Base-by-base conservation (phyloP, 768 basidiomycete species). In the Solioccasus polychromus region DNA sequence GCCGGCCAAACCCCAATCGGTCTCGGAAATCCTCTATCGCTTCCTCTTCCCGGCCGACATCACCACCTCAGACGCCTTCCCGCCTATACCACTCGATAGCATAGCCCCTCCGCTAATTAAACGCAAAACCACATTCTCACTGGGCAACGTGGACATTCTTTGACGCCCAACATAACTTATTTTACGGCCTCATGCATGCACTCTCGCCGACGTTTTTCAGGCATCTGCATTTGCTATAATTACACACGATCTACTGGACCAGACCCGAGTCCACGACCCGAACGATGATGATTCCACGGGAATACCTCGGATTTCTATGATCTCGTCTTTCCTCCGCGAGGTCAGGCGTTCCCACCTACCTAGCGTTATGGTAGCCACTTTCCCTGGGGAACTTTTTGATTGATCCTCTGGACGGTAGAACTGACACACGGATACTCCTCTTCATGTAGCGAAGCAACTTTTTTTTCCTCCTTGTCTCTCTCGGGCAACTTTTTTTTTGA, bases 1-100 rank as follows among this genome's bases (percentile, higher is more conserved):
- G 67, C 39, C 57, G 54, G 39, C 67, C 67, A 12, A 63, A 58
- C 35, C 59, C 59, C 8, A 61, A 54, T 24, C 57, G 58, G 12
- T 26, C 47, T 36, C 66, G 67, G 42, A 54, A 43, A 52, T 15
- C 49, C 17, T 58, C 66, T 2, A 31, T 50, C 12, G n/a, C 50
- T 4, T 50, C 63, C 4, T 19, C 54, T 23, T 48, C 61, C 25
- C 54, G 5, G 17, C 53, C 54, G 18, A 50, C 59, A 1, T 51
- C 59, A 42, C 54, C 68, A 38, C 66, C 66, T 8, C 68, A 66
- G 51, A 64, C 61, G 8, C 68, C 64, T 9, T 66, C 64, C 5
- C 61, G 57, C 32, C 55, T 67, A 47, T 66, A 64, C 42, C 64
- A 66, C 34, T 63, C 66, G 15, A 51, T 66, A 61, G 63, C 66